Evolutionary conservation across 805 yeast species (phyloP).

Genomic region (Saccharomycopsis fodiens): DNA sequence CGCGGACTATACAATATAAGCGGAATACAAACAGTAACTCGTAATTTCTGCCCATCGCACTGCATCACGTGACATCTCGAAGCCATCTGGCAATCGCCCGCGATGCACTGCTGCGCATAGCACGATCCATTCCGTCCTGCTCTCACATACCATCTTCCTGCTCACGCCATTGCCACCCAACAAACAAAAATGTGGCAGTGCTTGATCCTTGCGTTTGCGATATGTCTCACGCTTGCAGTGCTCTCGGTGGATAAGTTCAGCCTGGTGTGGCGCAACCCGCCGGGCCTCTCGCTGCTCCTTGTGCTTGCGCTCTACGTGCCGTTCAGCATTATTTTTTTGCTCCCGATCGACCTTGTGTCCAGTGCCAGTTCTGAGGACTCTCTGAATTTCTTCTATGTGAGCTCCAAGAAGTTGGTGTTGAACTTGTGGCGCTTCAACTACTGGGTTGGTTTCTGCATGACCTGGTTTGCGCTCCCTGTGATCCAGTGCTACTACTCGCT

Average conservation of each 20-base stretch:
- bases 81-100: too few relatives aligned
- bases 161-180: too few relatives aligned
- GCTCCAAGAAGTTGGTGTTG: conserved; percentile 39
- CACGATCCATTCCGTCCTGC: too few relatives aligned
- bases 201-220: not conserved
- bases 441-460: conserved; percentile 73
- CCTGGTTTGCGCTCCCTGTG: conserved; percentile 71
- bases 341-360: conserved; percentile 69
- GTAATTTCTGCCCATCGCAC: too few relatives aligned
- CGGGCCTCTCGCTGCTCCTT: conserved; percentile 39
- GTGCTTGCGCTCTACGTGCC: conserved; percentile 65
- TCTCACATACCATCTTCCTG: too few relatives aligned
- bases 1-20: too few relatives aligned
- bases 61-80: too few relatives aligned
- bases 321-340: conserved; percentile 59
- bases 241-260: conserved; percentile 31
- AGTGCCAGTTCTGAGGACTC: conserved; percentile 34
- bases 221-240: conserved; percentile 14
- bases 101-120: too few relatives aligned
- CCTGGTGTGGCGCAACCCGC: conserved; percentile 30
- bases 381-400: conserved; percentile 35
- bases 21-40: too few relatives aligned
- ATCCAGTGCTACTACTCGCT: conserved; percentile 67
- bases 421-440: conserved; percentile 66
- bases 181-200: not conserved